These are phyloP conservation scores for Tephrocybe sp. DNA, from an alignment of 768 basidiomycete genomes.

Conservation along the genomic window DNA sequence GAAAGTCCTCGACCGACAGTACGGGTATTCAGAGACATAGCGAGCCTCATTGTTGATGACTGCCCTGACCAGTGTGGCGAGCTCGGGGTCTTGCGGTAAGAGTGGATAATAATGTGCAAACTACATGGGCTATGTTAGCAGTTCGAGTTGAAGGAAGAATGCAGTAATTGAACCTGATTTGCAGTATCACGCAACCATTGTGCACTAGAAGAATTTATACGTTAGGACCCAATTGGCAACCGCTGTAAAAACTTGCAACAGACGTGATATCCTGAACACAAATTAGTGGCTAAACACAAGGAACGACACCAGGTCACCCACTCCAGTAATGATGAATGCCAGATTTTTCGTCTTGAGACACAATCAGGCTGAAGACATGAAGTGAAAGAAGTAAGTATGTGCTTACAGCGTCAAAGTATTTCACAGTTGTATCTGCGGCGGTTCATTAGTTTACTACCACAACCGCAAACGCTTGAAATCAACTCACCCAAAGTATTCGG, in stretches of 20 bases:
- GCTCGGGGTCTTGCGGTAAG: slow-evolving; percentile 50
- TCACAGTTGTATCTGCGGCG: slow-evolving; percentile 68
- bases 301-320: slow-evolving; percentile 26
- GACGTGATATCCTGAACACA: slow-evolving; percentile 66
- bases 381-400: background rate
- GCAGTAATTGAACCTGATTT: slow-evolving; percentile 52
- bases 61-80: slow-evolving; percentile 70
- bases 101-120: slow-evolving; percentile 70
- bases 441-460: background rate
- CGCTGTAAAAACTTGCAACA: slow-evolving; percentile 21
- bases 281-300: slow-evolving; percentile 1
- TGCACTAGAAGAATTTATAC: slow-evolving; percentile 40
- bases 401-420: slow-evolving; percentile 61
- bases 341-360: slow-evolving; percentile 53
- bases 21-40: slow-evolving; percentile 70
- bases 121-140: slow-evolving; percentile 28
- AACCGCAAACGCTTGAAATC: background rate
- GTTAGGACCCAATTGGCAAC: background rate
- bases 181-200: slow-evolving; percentile 84
- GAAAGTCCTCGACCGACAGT: slow-evolving; percentile 47
- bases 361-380: background rate
- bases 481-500: slow-evolving; percentile 73
- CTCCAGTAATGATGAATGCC: slow-evolving; percentile 80
- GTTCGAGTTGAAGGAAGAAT: background rate
- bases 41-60: slow-evolving; percentile 80